Evolutionary conservation across 2,329 filamentous ascomycete genomes (phyloP).

Genomic region (Periconia macrospinosa): DNA sequence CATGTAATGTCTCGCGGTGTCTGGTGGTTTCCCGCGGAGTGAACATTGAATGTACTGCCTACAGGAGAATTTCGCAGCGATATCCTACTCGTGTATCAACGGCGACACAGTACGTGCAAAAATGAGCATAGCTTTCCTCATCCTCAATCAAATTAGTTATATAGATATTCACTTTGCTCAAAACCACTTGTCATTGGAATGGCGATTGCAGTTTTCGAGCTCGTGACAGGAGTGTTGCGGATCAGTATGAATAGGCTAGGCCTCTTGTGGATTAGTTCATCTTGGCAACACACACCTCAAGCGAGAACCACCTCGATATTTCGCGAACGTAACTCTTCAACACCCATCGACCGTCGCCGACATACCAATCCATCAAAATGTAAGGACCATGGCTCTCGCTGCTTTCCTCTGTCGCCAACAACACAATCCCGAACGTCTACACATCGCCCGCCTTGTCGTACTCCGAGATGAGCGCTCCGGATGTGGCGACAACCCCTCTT

Average conservation of each 20-base stretch:
- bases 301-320: constrained; percentile 5
- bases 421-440: constrained; percentile 20
- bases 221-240: neutral
- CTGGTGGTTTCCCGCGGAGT: too few species aligned
- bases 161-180: too few species aligned
- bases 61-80: too few species aligned
- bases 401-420: constrained; percentile 14
- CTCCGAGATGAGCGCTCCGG: constrained; percentile 23
- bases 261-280: neutral
- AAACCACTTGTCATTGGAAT: too few species aligned
- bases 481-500: constrained; percentile 41
- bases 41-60: too few species aligned
- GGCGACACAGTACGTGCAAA: too few species aligned
- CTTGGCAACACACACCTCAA: neutral
- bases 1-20: too few species aligned
- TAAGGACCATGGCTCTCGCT: constrained; percentile 35
- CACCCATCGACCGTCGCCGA: constrained; percentile 41
- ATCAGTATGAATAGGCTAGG: neutral
- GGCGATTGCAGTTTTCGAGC: too few species aligned
- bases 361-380: constrained; percentile 44
- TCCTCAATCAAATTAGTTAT: too few species aligned
- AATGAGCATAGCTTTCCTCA: too few species aligned
- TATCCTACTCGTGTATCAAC: too few species aligned
- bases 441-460: constrained; percentile 22
- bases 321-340: constrained; percentile 10